Conservation (phyloP, 75 land plant genomes). For the Chamaecyparis obtusa region DNA sequence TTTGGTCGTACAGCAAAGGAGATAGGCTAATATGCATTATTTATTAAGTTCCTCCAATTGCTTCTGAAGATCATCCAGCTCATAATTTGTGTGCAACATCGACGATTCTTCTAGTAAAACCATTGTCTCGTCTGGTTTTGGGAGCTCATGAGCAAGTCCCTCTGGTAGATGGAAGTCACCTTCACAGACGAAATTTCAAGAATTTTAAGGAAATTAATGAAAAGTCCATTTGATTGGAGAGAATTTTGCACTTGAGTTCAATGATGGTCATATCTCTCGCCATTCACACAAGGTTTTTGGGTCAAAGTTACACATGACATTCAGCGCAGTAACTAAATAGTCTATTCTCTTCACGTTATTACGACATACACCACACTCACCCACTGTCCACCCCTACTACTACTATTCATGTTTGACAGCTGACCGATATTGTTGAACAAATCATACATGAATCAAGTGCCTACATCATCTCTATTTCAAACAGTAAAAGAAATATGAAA, state of each 20-base stretch:
- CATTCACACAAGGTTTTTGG: not conserved
- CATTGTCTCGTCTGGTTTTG: constrained; percentile 46
- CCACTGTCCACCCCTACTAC: too few species aligned
- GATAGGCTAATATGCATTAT: constrained; percentile 29
- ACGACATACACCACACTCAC: not conserved
- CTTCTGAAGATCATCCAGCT: constrained; percentile 60
- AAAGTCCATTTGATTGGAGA: not conserved
- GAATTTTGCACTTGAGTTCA: too few species aligned
- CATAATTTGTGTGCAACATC: constrained; percentile 21
- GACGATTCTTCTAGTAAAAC: not conserved
- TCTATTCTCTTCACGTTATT: not conserved
- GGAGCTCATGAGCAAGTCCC: constrained; percentile 63
- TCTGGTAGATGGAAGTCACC: constrained; percentile 51
- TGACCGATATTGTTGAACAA: not conserved
- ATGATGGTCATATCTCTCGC: not conserved
- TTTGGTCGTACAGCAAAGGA: not conserved
- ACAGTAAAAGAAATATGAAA: not conserved
- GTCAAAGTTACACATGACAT: not conserved
- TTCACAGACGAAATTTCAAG: constrained; percentile 1
- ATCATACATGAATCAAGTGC: not conserved
- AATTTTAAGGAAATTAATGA: not conserved
- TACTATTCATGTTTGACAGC: not conserved
- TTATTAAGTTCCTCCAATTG: constrained; percentile 63
- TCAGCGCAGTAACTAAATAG: not conserved
- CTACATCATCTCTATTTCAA: not conserved